Base-by-base conservation (phyloP, 2,329 filamentous ascomycete species). In the Sporothrix pallida region DNA sequence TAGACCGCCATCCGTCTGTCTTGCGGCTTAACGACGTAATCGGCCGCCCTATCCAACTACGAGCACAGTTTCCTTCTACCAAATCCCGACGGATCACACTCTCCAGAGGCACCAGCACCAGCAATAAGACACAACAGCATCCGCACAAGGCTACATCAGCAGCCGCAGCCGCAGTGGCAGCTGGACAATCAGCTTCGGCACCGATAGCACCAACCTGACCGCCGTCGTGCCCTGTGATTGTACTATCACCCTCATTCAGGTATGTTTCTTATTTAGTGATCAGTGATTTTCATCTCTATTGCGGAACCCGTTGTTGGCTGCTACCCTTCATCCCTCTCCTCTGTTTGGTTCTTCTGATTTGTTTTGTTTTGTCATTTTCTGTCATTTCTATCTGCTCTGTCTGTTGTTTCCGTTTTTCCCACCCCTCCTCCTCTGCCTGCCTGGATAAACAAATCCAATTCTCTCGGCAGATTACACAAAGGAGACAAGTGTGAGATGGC, bases 401-500 rank as follows among this genome's bases (percentile, higher is more conserved):
- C 42, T 60, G 13, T 52, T 56, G 54, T 17, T 37, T 37, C 31
- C 31, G 58, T 46, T 52, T 58, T 44, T 48, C 65, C 31, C 20
- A 23, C 37, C 37, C 50, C 42, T 48, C 23, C 13, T n/a, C 12
- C 68, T 56, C 20, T 23, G 42, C 15, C 50, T 71, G 4, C 50
- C 67, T 71, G 67, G 72, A 63, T 74, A 26, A 74, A 74, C 71
- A n/a, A 17, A 54, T 63, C 26, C 69, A 70, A 15, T 17, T 76
- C 75, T 77, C 76, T 79, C 80, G 79, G 80, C 80, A 81, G 78
- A 79, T 81, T 78, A 74, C 75, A 67, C 17, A 75, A 54, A 23
- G 31, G 8, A 60, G 23, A 58, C 23, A 26, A 52, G 15, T 37
- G 13, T 50, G 65, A n/a, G 46, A 6, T 37, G 31, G 31, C 2